Percentiles rank a stretch among this genome's conserved stretches.
Evolutionary conservation across 441 rosid genomes (phyloP).

Genomic region (Gossypium laxum): DNA sequence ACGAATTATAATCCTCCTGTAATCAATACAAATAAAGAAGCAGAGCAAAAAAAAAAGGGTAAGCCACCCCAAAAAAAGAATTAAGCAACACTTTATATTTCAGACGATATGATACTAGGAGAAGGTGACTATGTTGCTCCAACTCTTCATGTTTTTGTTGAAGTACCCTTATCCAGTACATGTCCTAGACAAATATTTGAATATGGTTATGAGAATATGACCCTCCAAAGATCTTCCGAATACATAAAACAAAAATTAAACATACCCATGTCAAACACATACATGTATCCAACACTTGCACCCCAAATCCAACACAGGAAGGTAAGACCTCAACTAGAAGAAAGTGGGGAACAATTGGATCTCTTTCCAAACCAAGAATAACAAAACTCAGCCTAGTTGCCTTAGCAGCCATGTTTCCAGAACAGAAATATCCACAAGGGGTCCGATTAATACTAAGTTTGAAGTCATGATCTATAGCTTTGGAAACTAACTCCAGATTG

Average conservation of each 20-base stretch:
- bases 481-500: neutral
- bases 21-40: conserved; percentile 5
- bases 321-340: neutral
- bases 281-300: neutral
- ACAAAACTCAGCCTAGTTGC: neutral
- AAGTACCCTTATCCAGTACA: neutral
- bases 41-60: neutral
- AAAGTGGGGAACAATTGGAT: neutral
- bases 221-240: neutral
- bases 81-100: neutral
- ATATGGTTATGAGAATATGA: neutral
- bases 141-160: neutral
- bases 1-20: conserved; percentile 87
- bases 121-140: neutral
- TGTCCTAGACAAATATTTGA: neutral
- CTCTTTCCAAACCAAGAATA: neutral
- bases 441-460: neutral
- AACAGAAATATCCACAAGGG: neutral
- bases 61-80: conserved; percentile 7
- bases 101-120: neutral
- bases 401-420: neutral
- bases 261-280: neutral
- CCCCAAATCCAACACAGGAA: neutral
- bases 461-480: neutral
- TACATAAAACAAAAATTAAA: neutral